Base-by-base conservation (phyloP, 2,329 filamentous ascomycete species). In the Colletotrichum sp. region DNA sequence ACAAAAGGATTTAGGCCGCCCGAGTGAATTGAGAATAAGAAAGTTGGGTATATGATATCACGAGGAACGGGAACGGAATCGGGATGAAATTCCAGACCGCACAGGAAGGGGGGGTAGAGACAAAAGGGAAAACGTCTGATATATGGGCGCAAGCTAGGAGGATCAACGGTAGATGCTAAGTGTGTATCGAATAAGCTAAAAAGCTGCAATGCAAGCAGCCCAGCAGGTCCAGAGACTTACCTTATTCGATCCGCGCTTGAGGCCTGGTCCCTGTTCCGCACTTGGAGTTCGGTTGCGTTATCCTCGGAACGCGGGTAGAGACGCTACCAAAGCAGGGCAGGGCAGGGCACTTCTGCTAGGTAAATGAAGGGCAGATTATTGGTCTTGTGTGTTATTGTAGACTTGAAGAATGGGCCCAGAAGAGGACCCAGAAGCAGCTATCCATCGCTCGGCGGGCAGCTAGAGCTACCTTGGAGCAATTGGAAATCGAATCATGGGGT, bases 121-220 rank as follows among this genome's bases (percentile, higher is more conserved):
- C 6, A 22, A n/a, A 26, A 72, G n/a, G 65, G 55, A 34, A 39
- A 66, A 63, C 39, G 72, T 65, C 63, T 67, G 65, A 63, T 71
- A 34, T 75, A 64, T 44, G 55, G 55, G 30, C 30, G 13, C 13
- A 60, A 48, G 52, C 62, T 18, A 28, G 63, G 32, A 39, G 30
- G 72, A 75, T 63, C 39, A 55, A 24, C 12, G 36, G 68, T 36
- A 71, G n/a, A 52, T 22, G 10, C 34, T 75, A 52, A n/a, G 68
- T 68, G 66, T 52, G 68, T 67, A 59, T 68, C 15, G 72, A 63
- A 63, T 57, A 13, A 75, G 72, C 63, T 62, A 64, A 72, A 52
- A 63, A 32, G 57, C 55, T 55, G 52, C 22, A 52, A 67, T 62
- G 68, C 65, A 72, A 72, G 44, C 57, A 75, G 69, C 65, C 15